Evolutionary conservation across 2,329 filamentous ascomycete genomes (phyloP).

Genomic region (Talaromyces sp.): DNA sequence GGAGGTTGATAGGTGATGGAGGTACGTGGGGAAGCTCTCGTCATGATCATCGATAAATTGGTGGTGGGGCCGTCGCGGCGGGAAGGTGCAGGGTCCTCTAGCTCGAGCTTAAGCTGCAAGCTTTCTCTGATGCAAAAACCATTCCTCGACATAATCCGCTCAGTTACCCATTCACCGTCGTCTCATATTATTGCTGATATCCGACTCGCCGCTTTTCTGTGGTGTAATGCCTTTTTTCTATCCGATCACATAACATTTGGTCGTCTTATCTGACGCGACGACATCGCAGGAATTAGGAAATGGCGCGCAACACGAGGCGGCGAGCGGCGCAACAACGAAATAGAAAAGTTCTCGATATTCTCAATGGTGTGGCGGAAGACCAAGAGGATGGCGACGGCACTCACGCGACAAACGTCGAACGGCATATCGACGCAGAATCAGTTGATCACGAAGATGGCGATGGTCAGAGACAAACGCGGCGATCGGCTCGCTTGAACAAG

Average conservation of each 20-base stretch:
- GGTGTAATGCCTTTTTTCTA: background rate
- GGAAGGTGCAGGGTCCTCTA: background rate
- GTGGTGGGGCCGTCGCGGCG: constrained; percentile 1
- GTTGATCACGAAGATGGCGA: background rate
- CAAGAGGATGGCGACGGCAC: background rate
- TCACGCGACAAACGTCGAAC: background rate
- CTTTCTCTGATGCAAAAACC: background rate
- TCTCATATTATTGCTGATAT: background rate
- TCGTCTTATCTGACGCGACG: background rate
- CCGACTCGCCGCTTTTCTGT: background rate
- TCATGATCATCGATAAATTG: background rate
- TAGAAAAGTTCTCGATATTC: constrained; percentile 22
- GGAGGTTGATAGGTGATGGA: constrained; percentile 34
- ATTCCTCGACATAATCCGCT: background rate
- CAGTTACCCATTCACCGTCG: background rate
- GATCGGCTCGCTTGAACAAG: constrained; percentile 7
- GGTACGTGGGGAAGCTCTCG: background rate
- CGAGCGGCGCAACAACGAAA: constrained; percentile 23
- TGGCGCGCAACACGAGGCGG: constrained; percentile 9
- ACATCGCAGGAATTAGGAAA: background rate
- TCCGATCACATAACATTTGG: background rate
- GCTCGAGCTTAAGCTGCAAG: background rate
- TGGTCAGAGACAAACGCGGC: background rate
- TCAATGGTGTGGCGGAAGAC: constrained; percentile 24
- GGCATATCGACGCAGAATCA: background rate